Evolutionary conservation across 441 rosid species (phyloP).

Genomic region (Adansonia madagascariensis): DNA sequence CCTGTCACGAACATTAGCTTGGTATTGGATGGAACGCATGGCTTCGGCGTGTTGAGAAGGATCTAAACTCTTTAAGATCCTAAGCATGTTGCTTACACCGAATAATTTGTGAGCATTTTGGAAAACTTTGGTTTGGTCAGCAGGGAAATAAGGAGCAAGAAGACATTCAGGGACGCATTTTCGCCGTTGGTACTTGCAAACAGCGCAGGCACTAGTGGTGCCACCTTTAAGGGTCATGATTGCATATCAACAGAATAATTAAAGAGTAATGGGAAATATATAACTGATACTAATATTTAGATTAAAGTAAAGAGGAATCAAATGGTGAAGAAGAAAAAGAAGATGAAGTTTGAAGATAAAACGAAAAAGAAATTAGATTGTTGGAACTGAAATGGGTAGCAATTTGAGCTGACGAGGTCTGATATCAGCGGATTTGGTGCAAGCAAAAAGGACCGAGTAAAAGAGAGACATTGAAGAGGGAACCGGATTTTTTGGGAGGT

Average conservation of each 20-base stretch:
- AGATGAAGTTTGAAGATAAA: background rate
- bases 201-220: constrained; percentile 86
- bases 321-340: background rate
- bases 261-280: background rate
- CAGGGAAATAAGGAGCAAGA: constrained; percentile 76
- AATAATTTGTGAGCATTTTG: constrained; percentile 78
- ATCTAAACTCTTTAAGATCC: constrained; percentile 55
- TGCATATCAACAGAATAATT: constrained; percentile 24
- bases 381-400: constrained; percentile 38
- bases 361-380: background rate
- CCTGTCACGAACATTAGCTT: constrained; percentile 67
- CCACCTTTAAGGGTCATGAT: constrained; percentile 86
- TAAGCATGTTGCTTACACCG: constrained; percentile 76
- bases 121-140: constrained; percentile 70
- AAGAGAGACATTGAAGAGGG: no score
- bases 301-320: background rate
- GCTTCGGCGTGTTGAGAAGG: constrained; percentile 57
- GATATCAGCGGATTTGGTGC: constrained; percentile 53
- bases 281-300: no score
- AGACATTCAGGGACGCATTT: constrained; percentile 70
- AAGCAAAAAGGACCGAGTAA: background rate
- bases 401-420: constrained; percentile 46
- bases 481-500: no score
- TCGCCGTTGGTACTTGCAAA: constrained; percentile 85
- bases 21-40: constrained; percentile 77